These are phyloP conservation scores for Pisolithus thermaeus DNA, from an alignment of 1,284 basidiomycete genomes.

Conservation along the genomic window DNA sequence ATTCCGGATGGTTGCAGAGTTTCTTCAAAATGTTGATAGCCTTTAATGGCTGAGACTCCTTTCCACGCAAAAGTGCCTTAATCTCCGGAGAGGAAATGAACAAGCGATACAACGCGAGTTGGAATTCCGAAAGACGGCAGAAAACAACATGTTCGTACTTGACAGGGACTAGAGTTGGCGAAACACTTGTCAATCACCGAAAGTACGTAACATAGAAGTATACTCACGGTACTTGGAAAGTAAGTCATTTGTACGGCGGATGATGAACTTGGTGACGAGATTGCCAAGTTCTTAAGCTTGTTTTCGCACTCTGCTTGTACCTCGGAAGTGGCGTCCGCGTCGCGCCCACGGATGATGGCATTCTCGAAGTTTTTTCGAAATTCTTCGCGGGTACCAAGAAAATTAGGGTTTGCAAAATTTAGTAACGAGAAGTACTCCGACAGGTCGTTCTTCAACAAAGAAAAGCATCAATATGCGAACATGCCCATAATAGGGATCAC, in stretches of 20 bases:
- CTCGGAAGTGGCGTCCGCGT: conserved; percentile 83
- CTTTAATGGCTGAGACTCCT: conserved; percentile 92
- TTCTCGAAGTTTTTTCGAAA: conserved; percentile 98
- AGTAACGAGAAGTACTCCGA: conserved; percentile 96
- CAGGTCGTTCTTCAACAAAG: conserved; percentile 72
- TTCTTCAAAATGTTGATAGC: conserved; percentile 98
- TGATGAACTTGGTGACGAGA: conserved; percentile 94
- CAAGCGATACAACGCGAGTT: conserved; percentile 83
- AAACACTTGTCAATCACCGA: conserved; percentile 7
- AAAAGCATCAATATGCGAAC: conserved; percentile 5
- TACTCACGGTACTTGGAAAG: conserved; percentile 92
- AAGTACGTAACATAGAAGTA: conserved; percentile 1
- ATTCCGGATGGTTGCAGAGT: conserved; percentile 95
- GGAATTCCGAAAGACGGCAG: conserved; percentile 85
- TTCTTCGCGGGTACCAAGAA: conserved; percentile 86
- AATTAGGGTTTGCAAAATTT: conserved; percentile 96
- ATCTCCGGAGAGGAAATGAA: conserved; percentile 96
- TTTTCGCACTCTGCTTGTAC: conserved; percentile 82
- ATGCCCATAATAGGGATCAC: conserved; percentile 1
- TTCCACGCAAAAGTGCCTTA: conserved; percentile 84
- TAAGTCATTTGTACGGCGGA: conserved; percentile 94
- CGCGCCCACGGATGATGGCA: conserved; percentile 89
- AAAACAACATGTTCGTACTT: conserved; percentile 99
- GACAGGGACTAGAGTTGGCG: conserved; percentile 71
- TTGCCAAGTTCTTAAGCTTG: conserved; percentile 93